Evolutionary conservation across 192 early-diverging fungal species (phyloP).

Genomic region (Mortierella alpina): DNA sequence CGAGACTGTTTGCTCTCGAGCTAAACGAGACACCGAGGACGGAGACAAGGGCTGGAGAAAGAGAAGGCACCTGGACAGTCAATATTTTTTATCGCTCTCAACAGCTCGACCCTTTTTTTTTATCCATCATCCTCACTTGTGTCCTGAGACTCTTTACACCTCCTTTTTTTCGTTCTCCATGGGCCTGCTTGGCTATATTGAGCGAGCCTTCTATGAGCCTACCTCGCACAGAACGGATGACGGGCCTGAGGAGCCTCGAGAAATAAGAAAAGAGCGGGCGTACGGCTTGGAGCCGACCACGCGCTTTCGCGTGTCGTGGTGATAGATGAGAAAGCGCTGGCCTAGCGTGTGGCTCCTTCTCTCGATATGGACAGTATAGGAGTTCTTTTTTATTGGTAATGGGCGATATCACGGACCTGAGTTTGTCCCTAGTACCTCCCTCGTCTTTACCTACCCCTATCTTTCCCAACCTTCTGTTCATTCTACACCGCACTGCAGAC

Average conservation of each 20-base stretch:
- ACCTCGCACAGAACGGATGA: background rate
- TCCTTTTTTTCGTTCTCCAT: conserved; percentile 47
- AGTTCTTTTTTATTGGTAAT: no score
- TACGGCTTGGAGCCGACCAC: no score
- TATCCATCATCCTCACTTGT: conserved; percentile 12
- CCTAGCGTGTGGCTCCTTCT: no score
- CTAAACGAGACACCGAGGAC: background rate
- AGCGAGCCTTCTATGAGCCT: conserved; percentile 14
- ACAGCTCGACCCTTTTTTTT: conserved; percentile 24
- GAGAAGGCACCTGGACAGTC: conserved; percentile 10
- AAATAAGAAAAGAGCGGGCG: no score
- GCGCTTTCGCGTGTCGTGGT: no score
- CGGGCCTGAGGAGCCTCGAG: no score
- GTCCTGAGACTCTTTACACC: conserved; percentile 42
- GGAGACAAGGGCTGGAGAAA: conserved; percentile 7
- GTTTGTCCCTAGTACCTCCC: background rate
- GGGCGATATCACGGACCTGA: no score
- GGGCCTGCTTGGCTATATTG: conserved; percentile 2
- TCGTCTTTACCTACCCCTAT: conserved; percentile 3
- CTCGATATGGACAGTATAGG: no score
- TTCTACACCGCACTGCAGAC: conserved; percentile 11
- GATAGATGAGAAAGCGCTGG: no score
- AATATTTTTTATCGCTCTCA: conserved; percentile 33
- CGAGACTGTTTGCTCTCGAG: background rate
- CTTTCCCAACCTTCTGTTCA: conserved; percentile 9